These are phyloP conservation scores for Fusarium begoniae DNA, from an alignment of 2,329 filamentous ascomycete species.

Conservation along the genomic window DNA sequence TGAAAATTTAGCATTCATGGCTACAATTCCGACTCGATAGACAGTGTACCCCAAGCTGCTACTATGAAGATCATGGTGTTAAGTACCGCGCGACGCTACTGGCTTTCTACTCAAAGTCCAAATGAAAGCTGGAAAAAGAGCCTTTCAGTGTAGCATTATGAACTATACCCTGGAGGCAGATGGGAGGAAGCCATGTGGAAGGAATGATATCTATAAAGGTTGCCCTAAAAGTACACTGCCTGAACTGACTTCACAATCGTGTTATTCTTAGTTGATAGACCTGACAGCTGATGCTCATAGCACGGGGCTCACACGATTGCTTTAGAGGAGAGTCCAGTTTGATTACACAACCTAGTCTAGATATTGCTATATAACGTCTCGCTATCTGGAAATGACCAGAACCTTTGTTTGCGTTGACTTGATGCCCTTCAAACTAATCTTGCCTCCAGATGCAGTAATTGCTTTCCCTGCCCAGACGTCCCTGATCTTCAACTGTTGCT, in stretches of 20 bases:
- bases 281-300: no score
- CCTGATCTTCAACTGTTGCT: background rate
- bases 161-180: no score
- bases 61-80: rapidly evolving
- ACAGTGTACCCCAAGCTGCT: rapidly evolving
- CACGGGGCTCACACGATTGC: no score
- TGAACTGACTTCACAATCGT: no score
- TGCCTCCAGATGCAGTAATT: background rate
- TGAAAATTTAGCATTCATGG: rapidly evolving
- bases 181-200: background rate
- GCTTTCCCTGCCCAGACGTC: background rate
- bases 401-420: background rate
- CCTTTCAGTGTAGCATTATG: no score
- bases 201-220: rapidly evolving
- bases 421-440: background rate
- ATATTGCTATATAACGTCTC: background rate
- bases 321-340: rapidly evolving
- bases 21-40: no score
- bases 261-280: no score
- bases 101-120: no score
- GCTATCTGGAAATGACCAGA: background rate
- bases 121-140: no score
- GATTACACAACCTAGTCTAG: rapidly evolving
- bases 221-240: no score
- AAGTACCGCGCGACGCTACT: rapidly evolving